These are phyloP conservation scores for Nemania sp. DNA, from an alignment of 2,329 filamentous ascomycete genomes.

Conservation along the genomic window DNA sequence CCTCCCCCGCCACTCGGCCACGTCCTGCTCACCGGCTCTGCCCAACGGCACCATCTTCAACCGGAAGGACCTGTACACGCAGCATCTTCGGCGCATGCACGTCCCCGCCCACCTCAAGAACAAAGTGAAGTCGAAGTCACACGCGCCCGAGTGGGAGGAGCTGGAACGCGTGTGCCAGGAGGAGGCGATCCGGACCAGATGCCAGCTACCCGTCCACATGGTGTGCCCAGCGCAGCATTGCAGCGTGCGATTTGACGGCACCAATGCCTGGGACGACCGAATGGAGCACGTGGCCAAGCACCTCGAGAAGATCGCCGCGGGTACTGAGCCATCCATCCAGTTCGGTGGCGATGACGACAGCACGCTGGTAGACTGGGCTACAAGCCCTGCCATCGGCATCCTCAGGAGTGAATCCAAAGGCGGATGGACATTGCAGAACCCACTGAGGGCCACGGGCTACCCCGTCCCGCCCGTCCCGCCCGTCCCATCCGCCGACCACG, in stretches of 20 bases:
- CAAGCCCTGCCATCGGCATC: slow-evolving; percentile 38
- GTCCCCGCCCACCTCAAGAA: slow-evolving; percentile 52
- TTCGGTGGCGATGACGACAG: slow-evolving; percentile 38
- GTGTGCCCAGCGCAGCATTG: slow-evolving; percentile 68
- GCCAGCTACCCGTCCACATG: slow-evolving; percentile 64
- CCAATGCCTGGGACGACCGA: slow-evolving; percentile 73
- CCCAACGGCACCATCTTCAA: slow-evolving; percentile 74
- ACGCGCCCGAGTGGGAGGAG: slow-evolving; percentile 51
- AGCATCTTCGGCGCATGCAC: slow-evolving; percentile 89
- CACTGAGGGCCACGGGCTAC: slow-evolving; percentile 32
- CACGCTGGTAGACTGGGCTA: slow-evolving; percentile 40
- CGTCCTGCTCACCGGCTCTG: slow-evolving; percentile 35
- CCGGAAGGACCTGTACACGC: slow-evolving; percentile 88
- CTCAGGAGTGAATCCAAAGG: slow-evolving; percentile 35
- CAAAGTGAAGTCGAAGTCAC: slow-evolving; percentile 45
- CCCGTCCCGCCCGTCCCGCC: background rate
- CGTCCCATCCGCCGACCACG: no score
- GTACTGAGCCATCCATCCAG: slow-evolving; percentile 36
- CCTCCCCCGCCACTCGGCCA: slow-evolving; percentile 19
- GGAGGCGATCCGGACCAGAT: slow-evolving; percentile 63
- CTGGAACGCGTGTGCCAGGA: slow-evolving; percentile 60
- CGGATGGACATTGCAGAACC: slow-evolving; percentile 38
- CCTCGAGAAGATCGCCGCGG: slow-evolving; percentile 60
- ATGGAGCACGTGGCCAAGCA: slow-evolving; percentile 90
- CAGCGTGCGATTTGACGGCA: slow-evolving; percentile 60